A percentile compares a stretch with the other conserved stretches of the same genome.
Evolutionary conservation across 441 rosid genomes (phyloP).

Genomic region (Adansonia rubrostipa): DNA sequence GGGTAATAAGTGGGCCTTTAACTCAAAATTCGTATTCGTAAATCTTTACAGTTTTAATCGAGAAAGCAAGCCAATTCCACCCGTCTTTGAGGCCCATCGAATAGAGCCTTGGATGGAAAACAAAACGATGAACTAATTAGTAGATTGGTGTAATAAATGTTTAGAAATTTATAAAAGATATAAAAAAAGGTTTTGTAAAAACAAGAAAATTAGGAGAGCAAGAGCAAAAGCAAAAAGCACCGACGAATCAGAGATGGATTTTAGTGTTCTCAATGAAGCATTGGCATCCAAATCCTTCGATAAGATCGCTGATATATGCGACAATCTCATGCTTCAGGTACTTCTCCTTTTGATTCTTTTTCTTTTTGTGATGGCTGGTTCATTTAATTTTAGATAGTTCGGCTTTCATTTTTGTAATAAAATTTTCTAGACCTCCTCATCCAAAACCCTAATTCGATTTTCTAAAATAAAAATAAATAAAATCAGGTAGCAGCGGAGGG

Average conservation of each 20-base stretch:
- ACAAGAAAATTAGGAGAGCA: neutral
- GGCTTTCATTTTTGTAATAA: neutral
- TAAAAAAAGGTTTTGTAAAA: neutral
- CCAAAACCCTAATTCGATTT: slow-evolving; percentile 16
- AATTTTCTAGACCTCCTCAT: slow-evolving; percentile 2
- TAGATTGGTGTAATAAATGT: too few species aligned
- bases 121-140: too few species aligned
- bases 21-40: neutral
- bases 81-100: neutral
- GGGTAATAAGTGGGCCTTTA: neutral
- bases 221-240: neutral
- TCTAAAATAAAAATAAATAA: neutral
- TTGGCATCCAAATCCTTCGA: slow-evolving; percentile 63
- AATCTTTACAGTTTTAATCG: neutral
- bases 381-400: neutral
- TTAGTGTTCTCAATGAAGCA: slow-evolving; percentile 58
- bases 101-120: neutral
- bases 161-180: neutral
- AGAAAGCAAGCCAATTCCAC: too few species aligned
- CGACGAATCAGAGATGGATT: slow-evolving; percentile 52
- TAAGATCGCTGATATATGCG: slow-evolving; percentile 78
- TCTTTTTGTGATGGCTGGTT: neutral
- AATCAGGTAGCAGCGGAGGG: slow-evolving; percentile 74
- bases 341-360: slow-evolving; percentile 7
- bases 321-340: slow-evolving; percentile 77